Base-by-base conservation (phyloP, 495 filamentous ascomycete genomes). In the Evansstolkia leycettana region DNA sequence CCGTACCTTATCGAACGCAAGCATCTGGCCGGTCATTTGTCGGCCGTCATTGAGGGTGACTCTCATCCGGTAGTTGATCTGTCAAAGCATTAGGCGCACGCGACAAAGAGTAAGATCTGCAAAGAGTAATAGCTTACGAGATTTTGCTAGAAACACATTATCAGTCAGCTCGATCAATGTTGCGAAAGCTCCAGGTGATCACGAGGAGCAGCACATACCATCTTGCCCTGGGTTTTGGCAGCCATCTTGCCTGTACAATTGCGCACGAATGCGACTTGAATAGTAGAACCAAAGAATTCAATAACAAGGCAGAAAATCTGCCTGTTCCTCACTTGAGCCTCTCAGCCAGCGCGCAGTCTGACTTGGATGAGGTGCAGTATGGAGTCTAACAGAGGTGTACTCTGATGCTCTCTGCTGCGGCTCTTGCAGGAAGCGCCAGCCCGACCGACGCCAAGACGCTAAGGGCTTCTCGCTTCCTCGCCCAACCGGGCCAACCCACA, bases 41-140 rank as follows among this genome's bases (percentile, higher is more conserved):
- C 90, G 80, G 47, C 86, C 83, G 69, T 99, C 90, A 51, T 81
- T 85, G 52, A 99, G 69, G 27, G 92, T 96, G 43, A 94, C 82
- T 56, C 86, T 76, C 92, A 99, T 96, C 55, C 89, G 82, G 68
- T 92, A 96, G 63, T 96, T 94, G 75, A 99, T 92, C 90, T 98
- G 58, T 24, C 23, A 36, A 34, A 7, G 36, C 8, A 43, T 66
- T 56, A 67, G 57, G 33, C 12, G 16, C 33, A 7, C 7, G 5
- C 16, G 6, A 8, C 8, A 18, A 8, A 16, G 12, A 8, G 8
- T 23, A 36, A 17, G 20, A 15, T 16, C 23, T 30, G 13, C n/a
- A 4, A 20, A 20, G 29, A 17, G 13, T 33, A 41, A 27, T 14
- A 33, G 78, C 87, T 68, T 82, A 98, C 90, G 65, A 93, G 84